Conservation (phyloP, 768 basidiomycete genomes). For the Boletus pseudopeckii region DNA sequence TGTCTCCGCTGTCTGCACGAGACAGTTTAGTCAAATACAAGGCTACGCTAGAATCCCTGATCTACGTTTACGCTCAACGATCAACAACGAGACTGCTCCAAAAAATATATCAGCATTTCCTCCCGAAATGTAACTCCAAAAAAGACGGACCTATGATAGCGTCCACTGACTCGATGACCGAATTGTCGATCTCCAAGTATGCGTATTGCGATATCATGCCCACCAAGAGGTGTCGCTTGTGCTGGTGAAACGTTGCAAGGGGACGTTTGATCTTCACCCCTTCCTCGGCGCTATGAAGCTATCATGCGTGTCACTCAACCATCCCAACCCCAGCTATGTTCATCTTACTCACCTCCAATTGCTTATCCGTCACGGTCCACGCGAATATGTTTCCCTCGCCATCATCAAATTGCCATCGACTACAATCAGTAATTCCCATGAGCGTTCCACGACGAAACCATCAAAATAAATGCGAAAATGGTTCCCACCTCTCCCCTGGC, state of each 20-base stretch:
- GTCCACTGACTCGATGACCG: slow-evolving; percentile 34
- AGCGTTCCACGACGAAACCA: neutral
- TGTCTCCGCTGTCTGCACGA: neutral
- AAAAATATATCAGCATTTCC: neutral
- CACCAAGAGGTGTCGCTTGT: slow-evolving; percentile 34
- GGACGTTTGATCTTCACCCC: slow-evolving; percentile 25
- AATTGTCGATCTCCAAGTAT: slow-evolving; percentile 35
- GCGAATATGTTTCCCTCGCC: slow-evolving; percentile 21
- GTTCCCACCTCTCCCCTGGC: slow-evolving; percentile 14
- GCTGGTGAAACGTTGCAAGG: slow-evolving; percentile 33
- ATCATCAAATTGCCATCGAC: slow-evolving; percentile 25
- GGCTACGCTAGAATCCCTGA: slow-evolving; percentile 8
- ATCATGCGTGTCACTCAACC: neutral
- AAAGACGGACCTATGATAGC: slow-evolving; percentile 32
- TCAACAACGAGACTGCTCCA: slow-evolving; percentile 31
- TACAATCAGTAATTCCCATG: slow-evolving; percentile 2
- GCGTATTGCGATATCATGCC: slow-evolving; percentile 35
- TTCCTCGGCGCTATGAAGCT: slow-evolving; percentile 31
- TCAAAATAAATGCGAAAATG: neutral
- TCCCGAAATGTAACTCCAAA: neutral
- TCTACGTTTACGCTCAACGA: slow-evolving; percentile 30
- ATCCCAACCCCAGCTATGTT: neutral
- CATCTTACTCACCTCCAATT: slow-evolving; percentile 11
- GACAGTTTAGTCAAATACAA: neutral
- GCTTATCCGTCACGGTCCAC: slow-evolving; percentile 12